Percentiles rank a stretch among this genome's conserved stretches.
Evolutionary conservation across 805 yeast genomes (phyloP).

Genomic region (Wickerhamomyces canadensis): DNA sequence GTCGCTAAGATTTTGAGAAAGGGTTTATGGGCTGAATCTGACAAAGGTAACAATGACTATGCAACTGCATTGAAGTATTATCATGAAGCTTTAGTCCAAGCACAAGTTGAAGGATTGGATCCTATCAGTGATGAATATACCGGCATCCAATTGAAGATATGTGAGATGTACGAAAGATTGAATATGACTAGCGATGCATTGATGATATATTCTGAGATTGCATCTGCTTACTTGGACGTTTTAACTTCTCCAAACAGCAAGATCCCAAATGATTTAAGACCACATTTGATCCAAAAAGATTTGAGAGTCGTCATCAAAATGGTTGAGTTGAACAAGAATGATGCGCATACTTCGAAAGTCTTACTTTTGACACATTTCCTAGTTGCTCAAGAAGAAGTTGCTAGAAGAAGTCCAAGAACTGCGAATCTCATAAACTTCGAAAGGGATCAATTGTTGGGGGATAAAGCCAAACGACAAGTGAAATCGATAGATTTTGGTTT

Average conservation of each 20-base stretch:
- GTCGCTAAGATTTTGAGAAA: slow-evolving; percentile 70
- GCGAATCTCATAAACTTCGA: slow-evolving; percentile 28
- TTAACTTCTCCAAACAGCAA: slow-evolving; percentile 38
- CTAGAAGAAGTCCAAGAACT: slow-evolving; percentile 32
- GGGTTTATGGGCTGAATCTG: slow-evolving; percentile 81
- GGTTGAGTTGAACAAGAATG: slow-evolving; percentile 46
- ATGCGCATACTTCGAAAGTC: slow-evolving; percentile 47
- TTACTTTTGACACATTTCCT: slow-evolving; percentile 56
- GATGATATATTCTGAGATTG: slow-evolving; percentile 60
- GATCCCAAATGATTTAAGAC: slow-evolving; percentile 31
- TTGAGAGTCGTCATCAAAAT: slow-evolving; percentile 63
- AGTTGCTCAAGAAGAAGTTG: slow-evolving; percentile 62
- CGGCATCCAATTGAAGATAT: slow-evolving; percentile 82
- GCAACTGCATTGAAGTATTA: slow-evolving; percentile 65
- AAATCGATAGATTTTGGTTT: slow-evolving; percentile 6
- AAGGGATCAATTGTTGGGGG: slow-evolving; percentile 22
- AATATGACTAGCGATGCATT: slow-evolving; percentile 59
- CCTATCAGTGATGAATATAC: slow-evolving; percentile 75
- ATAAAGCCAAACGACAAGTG: slow-evolving; percentile 9
- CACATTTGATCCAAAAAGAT: slow-evolving; percentile 64
- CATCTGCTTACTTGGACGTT: slow-evolving; percentile 50
- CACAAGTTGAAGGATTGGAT: slow-evolving; percentile 50
- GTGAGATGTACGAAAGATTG: slow-evolving; percentile 78
- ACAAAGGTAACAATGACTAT: slow-evolving; percentile 50
- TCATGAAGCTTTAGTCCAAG: slow-evolving; percentile 64